Evolutionary conservation across 129 eudicot species (phyloP).

Genomic region (Smallanthus sonchifolius): DNA sequence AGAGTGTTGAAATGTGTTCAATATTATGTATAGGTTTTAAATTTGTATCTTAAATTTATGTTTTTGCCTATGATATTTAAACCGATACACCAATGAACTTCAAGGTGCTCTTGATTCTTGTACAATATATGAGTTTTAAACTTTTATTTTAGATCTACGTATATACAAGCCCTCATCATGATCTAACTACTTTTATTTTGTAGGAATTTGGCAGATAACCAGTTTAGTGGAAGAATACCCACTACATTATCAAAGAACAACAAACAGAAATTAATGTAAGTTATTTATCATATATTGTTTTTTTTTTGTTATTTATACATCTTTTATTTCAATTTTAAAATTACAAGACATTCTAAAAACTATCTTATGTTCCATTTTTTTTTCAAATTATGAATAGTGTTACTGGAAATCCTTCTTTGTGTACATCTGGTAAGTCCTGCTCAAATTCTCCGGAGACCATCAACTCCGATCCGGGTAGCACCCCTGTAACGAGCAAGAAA

Average conservation of each 20-base stretch:
- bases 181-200: background rate
- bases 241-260: constrained; percentile 45
- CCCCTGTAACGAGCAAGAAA: constrained; percentile 18
- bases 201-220: constrained; percentile 62
- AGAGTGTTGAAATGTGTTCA: no score
- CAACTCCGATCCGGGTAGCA: constrained; percentile 9
- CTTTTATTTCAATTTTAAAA: background rate
- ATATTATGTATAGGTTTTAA: no score
- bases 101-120: no score
- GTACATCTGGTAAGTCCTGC: constrained; percentile 41
- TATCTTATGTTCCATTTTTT: no score
- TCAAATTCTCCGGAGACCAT: background rate
- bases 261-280: constrained; percentile 53
- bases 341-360: no score
- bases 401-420: constrained; percentile 54
- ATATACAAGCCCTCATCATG: no score
- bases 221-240: constrained; percentile 60
- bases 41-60: no score
- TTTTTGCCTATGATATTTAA: no score
- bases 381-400: constrained; percentile 24
- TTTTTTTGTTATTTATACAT: background rate
- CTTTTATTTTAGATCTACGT: no score
- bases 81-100: no score
- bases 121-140: no score
- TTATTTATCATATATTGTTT: background rate